Conservation (phyloP, 2,329 filamentous ascomycete species). For the Escovopsis sp. region DNA sequence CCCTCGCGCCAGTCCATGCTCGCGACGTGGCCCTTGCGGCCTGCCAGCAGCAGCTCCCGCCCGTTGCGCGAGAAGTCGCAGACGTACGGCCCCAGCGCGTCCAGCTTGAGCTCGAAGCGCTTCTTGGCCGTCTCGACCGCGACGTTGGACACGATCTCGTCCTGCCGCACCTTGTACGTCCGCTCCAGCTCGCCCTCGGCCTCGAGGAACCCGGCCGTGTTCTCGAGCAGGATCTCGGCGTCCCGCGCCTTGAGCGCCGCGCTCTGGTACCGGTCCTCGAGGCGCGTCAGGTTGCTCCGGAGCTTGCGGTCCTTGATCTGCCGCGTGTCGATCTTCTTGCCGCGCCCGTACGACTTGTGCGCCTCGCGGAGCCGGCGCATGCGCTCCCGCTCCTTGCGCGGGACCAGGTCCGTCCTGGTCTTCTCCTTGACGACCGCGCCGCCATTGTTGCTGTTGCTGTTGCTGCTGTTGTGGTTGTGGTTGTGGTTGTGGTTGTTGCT, state of each 20-base stretch:
- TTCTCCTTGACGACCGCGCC: constrained; percentile 27
- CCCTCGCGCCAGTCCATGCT: constrained; percentile 94
- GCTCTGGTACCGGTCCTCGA: constrained; percentile 72
- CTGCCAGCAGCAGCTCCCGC: constrained; percentile 68
- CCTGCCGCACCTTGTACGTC: constrained; percentile 85
- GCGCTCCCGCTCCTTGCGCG: constrained; percentile 36
- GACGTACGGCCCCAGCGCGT: constrained; percentile 71
- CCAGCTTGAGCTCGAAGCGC: constrained; percentile 76
- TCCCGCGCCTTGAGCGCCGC: constrained; percentile 79
- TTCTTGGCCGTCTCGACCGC: constrained; percentile 80
- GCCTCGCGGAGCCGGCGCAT: constrained; percentile 44
- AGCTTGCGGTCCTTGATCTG: constrained; percentile 81
- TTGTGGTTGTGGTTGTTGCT: too few relatives aligned
- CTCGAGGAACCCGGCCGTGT: constrained; percentile 73
- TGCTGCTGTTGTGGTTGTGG: too few relatives aligned
- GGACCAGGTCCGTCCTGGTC: constrained; percentile 35
- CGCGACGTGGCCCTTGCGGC: constrained; percentile 86
- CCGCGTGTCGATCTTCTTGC: constrained; percentile 57
- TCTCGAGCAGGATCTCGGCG: constrained; percentile 86
- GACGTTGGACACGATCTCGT: constrained; percentile 64
- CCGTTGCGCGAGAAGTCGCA: constrained; percentile 87
- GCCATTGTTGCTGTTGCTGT: constrained; percentile 14
- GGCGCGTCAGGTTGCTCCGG: constrained; percentile 58
- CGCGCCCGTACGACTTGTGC: constrained; percentile 70
- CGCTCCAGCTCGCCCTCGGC: constrained; percentile 76